Evolutionary conservation across 208 protist species (phyloP), one percentile per base, ranked within the genome.

Genomic region (Naegleria gruberi): DNA sequence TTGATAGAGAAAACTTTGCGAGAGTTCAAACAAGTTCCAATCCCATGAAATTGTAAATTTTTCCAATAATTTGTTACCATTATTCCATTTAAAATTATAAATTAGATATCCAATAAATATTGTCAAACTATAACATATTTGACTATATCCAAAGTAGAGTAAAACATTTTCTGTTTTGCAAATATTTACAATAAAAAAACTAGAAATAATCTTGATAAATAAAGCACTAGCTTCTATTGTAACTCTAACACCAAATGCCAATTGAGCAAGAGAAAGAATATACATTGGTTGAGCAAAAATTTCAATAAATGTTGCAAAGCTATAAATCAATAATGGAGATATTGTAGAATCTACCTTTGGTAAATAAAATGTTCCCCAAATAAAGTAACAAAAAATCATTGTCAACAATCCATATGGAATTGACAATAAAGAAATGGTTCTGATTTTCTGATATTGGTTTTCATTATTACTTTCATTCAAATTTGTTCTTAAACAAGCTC

Each of bases 1-100:
- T 92, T 97, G 96, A 40, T 92, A 90, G 40, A 96, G 92, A 88
- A 97, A 97, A 26, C 93, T 90, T 23, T 26, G 4, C 57, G 89
- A 84, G 2, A 93, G 17, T 40, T 55, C 81, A 45, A 85, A n/a
- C 55, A 93, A 57, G 55, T 10, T 41, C 44, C 77, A 77, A 87
- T 91, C 73, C n/a, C 55, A 73, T 15, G n/a, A 8, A 45, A 85
- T 1, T 34, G 26, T 12, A 34, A 83, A 44, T 77, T 6, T 37
- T 37, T 30, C 30, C 5, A 83, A 46, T 46, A 88, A 82, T 10
- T 15, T 19, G 23, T 37, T 17, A 30, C 0, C 19, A 86, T 86
- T 30, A 37, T 34, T 47, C 5, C 8, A 15, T 19, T 10, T 5
- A 45, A 86, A 46, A 30, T 30, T 86, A 47, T 47, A 5, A 42